Evolutionary conservation across 148 eudicot species (phyloP), one percentile per base, ranked within the genome.

Genomic region (Silene conica): DNA sequence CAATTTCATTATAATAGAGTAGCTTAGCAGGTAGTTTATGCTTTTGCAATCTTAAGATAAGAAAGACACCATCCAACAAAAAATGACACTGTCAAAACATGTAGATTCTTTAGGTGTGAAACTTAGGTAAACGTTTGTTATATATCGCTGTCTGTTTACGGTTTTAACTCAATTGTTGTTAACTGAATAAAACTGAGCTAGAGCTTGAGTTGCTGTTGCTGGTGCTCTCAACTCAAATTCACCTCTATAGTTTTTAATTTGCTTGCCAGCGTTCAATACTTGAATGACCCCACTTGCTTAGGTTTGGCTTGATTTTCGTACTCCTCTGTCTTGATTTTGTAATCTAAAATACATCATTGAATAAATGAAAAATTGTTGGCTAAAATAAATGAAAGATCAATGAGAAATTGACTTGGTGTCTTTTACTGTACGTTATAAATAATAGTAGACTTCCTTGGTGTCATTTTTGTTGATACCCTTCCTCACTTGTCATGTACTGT

Each of bases 141-240:
- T 43, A 41, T 67, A 4, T 41, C 19, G 14, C 50, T 19, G 25
- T 43, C 19, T 50, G 22, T 5, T 25, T 31, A 46, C 31, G 28
- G 48, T 16, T 58, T 71, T 19, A 57, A 57, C 38, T 4, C 61
- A 16, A 9, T 70, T 12, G 7, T 70, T 20, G 56, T 57, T 56
- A 55, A 18, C 18, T 28, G 46, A 2, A 20, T 34, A 14, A 31
- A 19, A 16, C 23, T 45, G 52, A 21, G 54, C 25, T 10, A 34
- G 52, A 48, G 52, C 52, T 48, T 67, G 52, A 22, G 57, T 71
- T 71, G 45, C 28, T 28, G 46, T 28, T 71, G 28, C 74, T 34
- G 3, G 50, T 52, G 18, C 45, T 70, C 14, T 52, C 38, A 31
- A 52, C 21, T 28, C 21, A 43, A 43, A 41, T 56, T 57, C 64